Percentiles rank a stretch among this genome's conserved stretches.
These are phyloP conservation scores for Backusella sp. DNA, from an alignment of 192 early-diverging fungal genomes.

Conservation along the genomic window DNA sequence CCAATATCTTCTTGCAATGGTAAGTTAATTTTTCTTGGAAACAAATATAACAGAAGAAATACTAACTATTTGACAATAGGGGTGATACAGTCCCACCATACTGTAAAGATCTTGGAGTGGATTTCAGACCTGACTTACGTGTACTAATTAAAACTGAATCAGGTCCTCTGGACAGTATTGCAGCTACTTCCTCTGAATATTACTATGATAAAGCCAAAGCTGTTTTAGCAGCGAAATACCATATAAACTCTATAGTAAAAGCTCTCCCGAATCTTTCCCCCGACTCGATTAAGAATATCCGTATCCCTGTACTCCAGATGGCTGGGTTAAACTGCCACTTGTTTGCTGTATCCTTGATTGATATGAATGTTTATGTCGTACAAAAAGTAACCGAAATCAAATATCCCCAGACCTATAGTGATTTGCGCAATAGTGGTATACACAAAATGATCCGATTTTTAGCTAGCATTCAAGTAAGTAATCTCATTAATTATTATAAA, in stretches of 20 bases:
- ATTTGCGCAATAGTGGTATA: background rate
- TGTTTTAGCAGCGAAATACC: background rate
- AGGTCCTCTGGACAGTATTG: background rate
- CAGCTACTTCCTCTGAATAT: background rate
- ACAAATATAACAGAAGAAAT: too few species aligned
- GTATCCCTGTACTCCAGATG: background rate
- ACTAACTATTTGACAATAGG: background rate
- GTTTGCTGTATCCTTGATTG: background rate
- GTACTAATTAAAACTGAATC: background rate
- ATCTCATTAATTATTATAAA: background rate
- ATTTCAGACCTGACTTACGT: background rate
- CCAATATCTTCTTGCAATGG: too few species aligned
- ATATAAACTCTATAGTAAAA: background rate
- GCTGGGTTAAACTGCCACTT: background rate
- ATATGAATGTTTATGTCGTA: background rate
- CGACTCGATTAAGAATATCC: background rate
- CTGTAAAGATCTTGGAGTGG: background rate
- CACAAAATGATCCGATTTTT: background rate
- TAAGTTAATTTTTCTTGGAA: too few species aligned
- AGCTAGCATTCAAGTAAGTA: background rate
- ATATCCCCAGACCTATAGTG: background rate
- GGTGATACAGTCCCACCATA: background rate
- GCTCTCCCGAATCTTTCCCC: background rate
- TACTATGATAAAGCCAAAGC: background rate
- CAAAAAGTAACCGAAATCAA: background rate